Percentiles rank a stretch among this genome's conserved stretches.
phyloP scores from a whole-genome alignment of 75 land plant species.

The Picea glauca region DNA sequence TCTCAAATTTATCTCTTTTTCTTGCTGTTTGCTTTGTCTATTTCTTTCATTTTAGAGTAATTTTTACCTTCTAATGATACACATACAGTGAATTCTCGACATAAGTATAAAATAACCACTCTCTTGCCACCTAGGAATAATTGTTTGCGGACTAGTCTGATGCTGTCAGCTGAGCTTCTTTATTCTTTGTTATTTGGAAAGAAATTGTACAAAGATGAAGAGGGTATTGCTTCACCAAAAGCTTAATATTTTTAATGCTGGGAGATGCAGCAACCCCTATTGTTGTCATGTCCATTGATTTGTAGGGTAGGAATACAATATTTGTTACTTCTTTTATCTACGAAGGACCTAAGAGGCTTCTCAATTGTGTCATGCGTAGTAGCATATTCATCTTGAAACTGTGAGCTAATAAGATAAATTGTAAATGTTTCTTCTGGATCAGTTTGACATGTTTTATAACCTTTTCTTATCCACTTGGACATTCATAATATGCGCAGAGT shows the following conservation, averaged over 20 bases:
- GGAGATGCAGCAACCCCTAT: not conserved
- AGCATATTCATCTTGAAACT: not conserved
- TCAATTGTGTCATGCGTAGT: not conserved
- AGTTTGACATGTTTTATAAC: not conserved
- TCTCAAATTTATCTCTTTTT: not conserved
- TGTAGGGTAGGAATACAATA: not conserved
- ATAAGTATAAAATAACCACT: not conserved
- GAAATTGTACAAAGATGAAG: not conserved
- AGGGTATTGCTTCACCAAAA: not conserved
- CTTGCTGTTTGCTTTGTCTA: not conserved
- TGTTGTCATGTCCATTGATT: not conserved
- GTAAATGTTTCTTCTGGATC: not conserved
- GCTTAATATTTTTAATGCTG: not conserved
- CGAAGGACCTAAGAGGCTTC: not conserved
- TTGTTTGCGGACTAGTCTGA: not conserved
- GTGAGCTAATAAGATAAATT: not conserved
- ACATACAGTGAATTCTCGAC: not conserved
- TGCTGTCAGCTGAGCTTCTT: not conserved
- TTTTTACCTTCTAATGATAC: not conserved
- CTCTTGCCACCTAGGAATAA: not conserved
- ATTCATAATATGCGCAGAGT: not conserved
- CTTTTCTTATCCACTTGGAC: not conserved
- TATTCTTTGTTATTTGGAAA: not conserved
- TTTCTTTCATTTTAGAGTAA: not conserved
- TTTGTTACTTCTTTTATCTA: not conserved